phyloP scores from a whole-genome alignment of 805 yeast species.

The Cyberlindnera japonica region DNA sequence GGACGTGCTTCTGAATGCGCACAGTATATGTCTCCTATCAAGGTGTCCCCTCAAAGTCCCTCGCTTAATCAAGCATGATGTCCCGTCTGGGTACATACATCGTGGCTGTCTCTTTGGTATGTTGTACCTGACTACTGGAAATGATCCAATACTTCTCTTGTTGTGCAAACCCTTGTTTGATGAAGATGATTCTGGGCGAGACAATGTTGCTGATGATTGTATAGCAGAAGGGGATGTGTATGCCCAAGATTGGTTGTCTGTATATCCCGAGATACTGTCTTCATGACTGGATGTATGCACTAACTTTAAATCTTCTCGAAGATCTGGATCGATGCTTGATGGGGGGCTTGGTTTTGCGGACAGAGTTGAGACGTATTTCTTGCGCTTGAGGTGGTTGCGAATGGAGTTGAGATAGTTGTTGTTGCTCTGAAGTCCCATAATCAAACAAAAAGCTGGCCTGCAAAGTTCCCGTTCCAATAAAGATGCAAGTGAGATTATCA shows the following conservation, averaged over 20 bases:
- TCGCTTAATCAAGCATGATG: slow-evolving; percentile 18
- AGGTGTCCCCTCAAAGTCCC: slow-evolving; percentile 30
- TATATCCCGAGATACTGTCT: not conserved
- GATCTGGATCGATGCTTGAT: no score
- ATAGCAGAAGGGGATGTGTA: not conserved
- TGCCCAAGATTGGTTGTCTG: no score
- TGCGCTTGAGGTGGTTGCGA: slow-evolving; percentile 8
- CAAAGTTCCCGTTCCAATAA: no score
- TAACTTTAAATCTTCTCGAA: not conserved
- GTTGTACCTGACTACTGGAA: no score
- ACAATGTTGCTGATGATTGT: no score
- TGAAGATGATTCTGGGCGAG: not conserved
- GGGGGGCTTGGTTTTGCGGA: not conserved
- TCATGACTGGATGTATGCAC: not conserved
- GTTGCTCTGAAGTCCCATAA: not conserved
- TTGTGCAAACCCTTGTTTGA: not conserved
- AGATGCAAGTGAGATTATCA: no score
- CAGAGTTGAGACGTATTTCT: not conserved
- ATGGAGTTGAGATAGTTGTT: slow-evolving; percentile 6
- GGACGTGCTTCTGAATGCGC: slow-evolving; percentile 12
- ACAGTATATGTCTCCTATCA: slow-evolving; percentile 27
- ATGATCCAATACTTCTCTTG: not conserved
- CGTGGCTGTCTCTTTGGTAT: not conserved
- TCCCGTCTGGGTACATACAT: slow-evolving; percentile 12
- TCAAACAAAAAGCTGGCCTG: not conserved